A percentile compares a stretch with the other conserved stretches of the same genome.
These are phyloP conservation scores for Eucalyptus sp. DNA, from an alignment of 345 rosid genomes.

Conservation along the genomic window DNA sequence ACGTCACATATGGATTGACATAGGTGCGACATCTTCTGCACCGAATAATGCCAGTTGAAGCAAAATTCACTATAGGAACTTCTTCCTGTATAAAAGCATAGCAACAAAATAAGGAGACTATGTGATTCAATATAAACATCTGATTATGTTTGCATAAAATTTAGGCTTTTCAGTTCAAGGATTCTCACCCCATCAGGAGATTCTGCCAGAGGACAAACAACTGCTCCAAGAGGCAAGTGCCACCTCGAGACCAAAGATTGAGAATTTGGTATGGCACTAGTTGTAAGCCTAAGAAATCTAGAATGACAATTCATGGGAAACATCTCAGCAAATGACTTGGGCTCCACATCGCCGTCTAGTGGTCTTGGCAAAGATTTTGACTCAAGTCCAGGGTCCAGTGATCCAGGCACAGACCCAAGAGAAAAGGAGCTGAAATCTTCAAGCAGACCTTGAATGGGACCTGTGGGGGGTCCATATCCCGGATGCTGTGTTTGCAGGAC, in stretches of 20 bases:
- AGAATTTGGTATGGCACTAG: slow-evolving; percentile 80
- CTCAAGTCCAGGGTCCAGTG: slow-evolving; percentile 76
- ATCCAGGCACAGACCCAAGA: slow-evolving; percentile 67
- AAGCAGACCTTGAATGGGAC: slow-evolving; percentile 51
- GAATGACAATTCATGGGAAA: slow-evolving; percentile 78
- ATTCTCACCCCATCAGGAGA: slow-evolving; percentile 82
- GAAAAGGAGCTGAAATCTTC: slow-evolving; percentile 89
- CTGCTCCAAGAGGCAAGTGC: slow-evolving; percentile 98
- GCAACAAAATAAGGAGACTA: not conserved
- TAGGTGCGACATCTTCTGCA: slow-evolving; percentile 98
- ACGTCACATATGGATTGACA: slow-evolving; percentile 85
- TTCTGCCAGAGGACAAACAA: slow-evolving; percentile 98
- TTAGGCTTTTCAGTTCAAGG: not conserved
- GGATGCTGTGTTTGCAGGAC: slow-evolving; percentile 47
- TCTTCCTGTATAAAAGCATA: slow-evolving; percentile 56
- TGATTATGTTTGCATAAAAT: not conserved
- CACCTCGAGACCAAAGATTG: slow-evolving; percentile 91
- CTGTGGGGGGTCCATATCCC: slow-evolving; percentile 52
- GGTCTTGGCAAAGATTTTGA: slow-evolving; percentile 81
- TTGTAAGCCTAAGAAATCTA: slow-evolving; percentile 80
- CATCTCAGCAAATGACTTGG: slow-evolving; percentile 42
- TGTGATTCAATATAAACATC: not conserved
- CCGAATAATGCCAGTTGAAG: slow-evolving; percentile 80
- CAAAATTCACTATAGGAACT: slow-evolving; percentile 85
- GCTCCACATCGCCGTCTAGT: slow-evolving; percentile 87